Base-by-base conservation (phyloP, 179 eudicot species). In the Gypsophila paniculata region DNA sequence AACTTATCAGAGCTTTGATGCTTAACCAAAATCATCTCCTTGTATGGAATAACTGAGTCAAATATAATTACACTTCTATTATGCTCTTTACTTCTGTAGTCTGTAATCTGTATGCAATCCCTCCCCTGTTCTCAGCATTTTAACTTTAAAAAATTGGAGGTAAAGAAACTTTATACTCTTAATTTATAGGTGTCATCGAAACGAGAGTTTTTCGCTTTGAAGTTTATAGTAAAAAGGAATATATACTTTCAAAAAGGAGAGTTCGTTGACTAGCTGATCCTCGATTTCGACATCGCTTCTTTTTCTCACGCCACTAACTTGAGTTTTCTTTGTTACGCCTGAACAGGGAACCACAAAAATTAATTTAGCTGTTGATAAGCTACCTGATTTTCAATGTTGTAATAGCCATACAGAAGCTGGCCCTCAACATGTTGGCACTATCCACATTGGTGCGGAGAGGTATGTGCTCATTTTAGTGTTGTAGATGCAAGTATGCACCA, bases 381-480 rank as follows among this genome's bases (percentile, higher is more conserved):
- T 94, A 73, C 99, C 99, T 32, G 83, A 87, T 70, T 94, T 94
- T 72, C 71, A 32, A 42, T 87, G 96, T 74, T 91, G 96, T 82
- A 82, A 84, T 70, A 76, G 91, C 82, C 82, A 85, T 65, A 63
- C 75, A 53, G 86, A 84, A 65, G 84, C 82, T 46, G 99, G 99
- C 58, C 99, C 97, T 68, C 83, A 94, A 82, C 99, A 94, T 80
- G 63, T 86, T 75, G 99, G 99, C 51, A 92, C 99, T 39, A 94
- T 91, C 79, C 99, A 94, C 84, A 90, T 94, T 75, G 97, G 97
- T 77, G 74, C 92, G 22, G 99, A 94, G 82, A 91, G 97, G 99
- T 90, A 82, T 63, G 74, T 15, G 15, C 51, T 23, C 71, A 36
- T 29, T 29, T 14, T 36, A 55, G 26, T 46, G 36, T 5, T 71